Percentiles rank a stretch among this genome's conserved stretches.
Evolutionary conservation across 2,329 filamentous ascomycete species (phyloP).

Genomic region (Meredithiella fracta): DNA sequence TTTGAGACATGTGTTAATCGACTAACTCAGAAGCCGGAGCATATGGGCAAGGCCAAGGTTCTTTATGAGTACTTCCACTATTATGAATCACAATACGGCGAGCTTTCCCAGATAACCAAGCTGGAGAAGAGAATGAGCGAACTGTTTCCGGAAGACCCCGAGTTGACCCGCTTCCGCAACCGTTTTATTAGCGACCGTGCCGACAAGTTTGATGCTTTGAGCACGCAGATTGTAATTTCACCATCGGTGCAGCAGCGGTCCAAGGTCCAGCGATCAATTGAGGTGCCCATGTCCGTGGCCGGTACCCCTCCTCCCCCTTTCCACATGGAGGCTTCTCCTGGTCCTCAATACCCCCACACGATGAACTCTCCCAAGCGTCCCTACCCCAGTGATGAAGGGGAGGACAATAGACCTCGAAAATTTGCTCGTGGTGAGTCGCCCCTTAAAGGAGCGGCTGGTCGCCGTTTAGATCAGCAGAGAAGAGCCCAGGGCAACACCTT

Average conservation of each 20-base stretch:
- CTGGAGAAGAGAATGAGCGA: conserved; percentile 86
- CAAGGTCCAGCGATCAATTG: conserved; percentile 39
- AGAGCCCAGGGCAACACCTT: conserved; percentile 50
- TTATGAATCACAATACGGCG: conserved; percentile 87
- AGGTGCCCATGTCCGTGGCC: conserved; percentile 30
- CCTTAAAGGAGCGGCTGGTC: conserved; percentile 75
- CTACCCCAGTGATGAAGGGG: conserved; percentile 53
- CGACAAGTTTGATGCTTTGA: conserved; percentile 61
- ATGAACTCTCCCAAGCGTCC: conserved; percentile 45
- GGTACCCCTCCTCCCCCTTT: conserved; percentile 28
- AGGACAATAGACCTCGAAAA: conserved; percentile 63
- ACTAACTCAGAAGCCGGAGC: conserved; percentile 60
- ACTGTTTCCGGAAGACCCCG: conserved; percentile 78
- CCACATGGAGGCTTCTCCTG: conserved; percentile 19
- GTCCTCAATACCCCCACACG: conserved; percentile 30
- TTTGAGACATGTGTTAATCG: conserved; percentile 88
- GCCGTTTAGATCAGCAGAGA: conserved; percentile 64
- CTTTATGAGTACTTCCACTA: conserved; percentile 87
- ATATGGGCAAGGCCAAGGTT: conserved; percentile 58
- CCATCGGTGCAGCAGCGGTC: conserved; percentile 60
- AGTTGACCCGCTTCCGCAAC: conserved; percentile 55
- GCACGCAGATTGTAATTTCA: conserved; percentile 69
- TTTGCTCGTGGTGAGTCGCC: conserved; percentile 80
- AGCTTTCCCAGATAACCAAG: conserved; percentile 77
- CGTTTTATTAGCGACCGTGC: conserved; percentile 47